Percentiles rank a stretch among this genome's conserved stretches.
Conservation (phyloP, 345 rosid genomes). For the Geranium brycei region DNA sequence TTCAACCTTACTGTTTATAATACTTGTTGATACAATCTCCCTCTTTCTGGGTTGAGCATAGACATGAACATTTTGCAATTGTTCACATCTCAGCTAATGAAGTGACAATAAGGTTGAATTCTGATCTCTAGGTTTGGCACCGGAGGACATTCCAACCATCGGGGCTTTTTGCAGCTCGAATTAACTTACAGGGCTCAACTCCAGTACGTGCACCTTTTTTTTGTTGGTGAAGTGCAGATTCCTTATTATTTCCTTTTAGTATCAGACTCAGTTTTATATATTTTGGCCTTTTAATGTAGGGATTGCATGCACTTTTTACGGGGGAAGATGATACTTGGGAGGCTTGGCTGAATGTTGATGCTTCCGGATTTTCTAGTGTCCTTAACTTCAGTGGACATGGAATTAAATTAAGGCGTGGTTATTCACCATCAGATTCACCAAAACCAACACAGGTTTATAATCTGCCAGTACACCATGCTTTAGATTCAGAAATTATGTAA, state of each 20-base stretch:
- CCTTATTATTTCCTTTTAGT: neutral
- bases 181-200: slow-evolving; percentile 76
- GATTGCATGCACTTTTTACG: slow-evolving; percentile 81
- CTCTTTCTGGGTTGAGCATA: neutral
- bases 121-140: slow-evolving; percentile 66
- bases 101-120: slow-evolving; percentile 8
- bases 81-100: neutral
- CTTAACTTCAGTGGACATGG: slow-evolving; percentile 57
- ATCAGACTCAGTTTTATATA: slow-evolving; percentile 9
- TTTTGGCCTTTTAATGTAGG: slow-evolving; percentile 30
- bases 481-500: no score
- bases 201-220: slow-evolving; percentile 36
- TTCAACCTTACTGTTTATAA: neutral
- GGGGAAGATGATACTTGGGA: slow-evolving; percentile 98
- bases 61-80: neutral
- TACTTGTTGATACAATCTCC: neutral
- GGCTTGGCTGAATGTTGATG: slow-evolving; percentile 82
- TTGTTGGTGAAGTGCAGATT: neutral
- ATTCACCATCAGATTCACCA: slow-evolving; percentile 45
- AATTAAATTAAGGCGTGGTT: slow-evolving; percentile 86
- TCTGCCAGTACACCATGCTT: neutral
- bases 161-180: slow-evolving; percentile 92
- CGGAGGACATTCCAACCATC: slow-evolving; percentile 87
- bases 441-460: slow-evolving; percentile 67
- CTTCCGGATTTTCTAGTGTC: slow-evolving; percentile 60